These are phyloP conservation scores for Sarocladiaceae sp. DNA, from an alignment of 2,329 filamentous ascomycete genomes.

Conservation along the genomic window DNA sequence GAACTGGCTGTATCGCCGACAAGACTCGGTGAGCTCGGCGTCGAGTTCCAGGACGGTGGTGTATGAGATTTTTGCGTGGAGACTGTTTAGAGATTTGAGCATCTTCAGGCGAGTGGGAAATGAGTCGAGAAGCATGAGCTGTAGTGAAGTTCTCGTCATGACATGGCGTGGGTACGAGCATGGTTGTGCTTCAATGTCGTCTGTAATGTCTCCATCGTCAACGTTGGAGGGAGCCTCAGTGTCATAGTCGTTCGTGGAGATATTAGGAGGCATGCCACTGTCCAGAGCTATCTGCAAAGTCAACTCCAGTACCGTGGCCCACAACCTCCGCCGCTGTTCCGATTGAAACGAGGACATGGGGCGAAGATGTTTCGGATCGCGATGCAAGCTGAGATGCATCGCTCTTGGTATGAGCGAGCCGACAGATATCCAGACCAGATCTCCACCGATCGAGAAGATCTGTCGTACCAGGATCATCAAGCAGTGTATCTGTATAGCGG, in stretches of 20 bases:
- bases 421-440: conserved; percentile 35
- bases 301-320: conserved; percentile 39
- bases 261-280: conserved; percentile 32
- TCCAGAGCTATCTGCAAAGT: conserved; percentile 33
- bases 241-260: conserved; percentile 36
- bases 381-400: conserved; percentile 42
- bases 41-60: conserved; percentile 28
- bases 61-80: conserved; percentile 29
- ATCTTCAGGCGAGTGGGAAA: conserved; percentile 31
- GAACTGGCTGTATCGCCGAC: conserved; percentile 18
- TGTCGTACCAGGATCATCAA: conserved; percentile 34
- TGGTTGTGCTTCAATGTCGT: conserved; percentile 15
- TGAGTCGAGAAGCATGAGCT: conserved; percentile 30
- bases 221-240: conserved; percentile 31
- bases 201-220: conserved; percentile 24
- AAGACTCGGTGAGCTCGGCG: conserved; percentile 24
- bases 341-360: conserved; percentile 28
- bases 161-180: neutral
- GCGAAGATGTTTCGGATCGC: conserved; percentile 34
- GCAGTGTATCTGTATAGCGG: conserved; percentile 35
- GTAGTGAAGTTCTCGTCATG: conserved; percentile 27
- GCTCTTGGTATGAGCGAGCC: conserved; percentile 36
- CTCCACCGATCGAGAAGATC: conserved; percentile 35
- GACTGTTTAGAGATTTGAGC: conserved; percentile 27
- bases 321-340: conserved; percentile 36